phyloP scores from a whole-genome alignment of 352 stramenopile species.

The Pythium apleroticum region DNA sequence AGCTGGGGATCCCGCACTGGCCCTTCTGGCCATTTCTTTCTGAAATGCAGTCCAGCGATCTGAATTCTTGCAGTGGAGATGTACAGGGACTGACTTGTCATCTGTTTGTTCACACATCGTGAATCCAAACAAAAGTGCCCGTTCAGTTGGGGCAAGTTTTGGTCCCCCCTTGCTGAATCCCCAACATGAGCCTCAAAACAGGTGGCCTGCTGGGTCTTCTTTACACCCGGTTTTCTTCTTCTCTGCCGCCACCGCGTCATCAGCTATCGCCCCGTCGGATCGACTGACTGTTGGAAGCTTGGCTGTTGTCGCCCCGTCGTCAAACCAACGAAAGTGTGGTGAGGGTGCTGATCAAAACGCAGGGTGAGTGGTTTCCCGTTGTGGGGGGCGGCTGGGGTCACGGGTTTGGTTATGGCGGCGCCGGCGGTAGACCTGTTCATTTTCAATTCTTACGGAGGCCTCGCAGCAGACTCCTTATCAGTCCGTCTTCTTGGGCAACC shows the following conservation, averaged over 20 bases:
- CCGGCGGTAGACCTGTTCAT: conserved; percentile 14
- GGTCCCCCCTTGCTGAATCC: neutral
- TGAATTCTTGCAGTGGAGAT: conserved; percentile 18
- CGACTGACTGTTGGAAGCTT: neutral
- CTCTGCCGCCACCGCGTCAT: neutral
- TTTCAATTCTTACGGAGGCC: conserved; percentile 31
- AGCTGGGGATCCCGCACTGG: neutral
- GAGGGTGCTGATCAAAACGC: neutral
- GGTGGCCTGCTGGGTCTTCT: neutral
- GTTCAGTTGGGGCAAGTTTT: conserved; percentile 10
- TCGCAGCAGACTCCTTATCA: conserved; percentile 32
- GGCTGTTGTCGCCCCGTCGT: neutral
- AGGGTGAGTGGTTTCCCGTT: neutral
- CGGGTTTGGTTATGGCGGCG: neutral
- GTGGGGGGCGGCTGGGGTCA: too few relatives aligned
- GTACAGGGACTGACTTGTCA: conserved; percentile 15
- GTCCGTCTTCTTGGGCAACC: conserved; percentile 23
- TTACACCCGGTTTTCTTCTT: neutral
- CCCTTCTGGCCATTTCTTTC: conserved; percentile 6
- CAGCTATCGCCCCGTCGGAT: neutral
- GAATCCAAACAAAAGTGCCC: conserved; percentile 19
- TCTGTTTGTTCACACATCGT: conserved; percentile 16
- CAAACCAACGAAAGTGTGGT: neutral
- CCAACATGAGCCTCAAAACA: neutral
- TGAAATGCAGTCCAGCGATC: conserved; percentile 15